phyloP scores from a whole-genome alignment of 2,329 filamentous ascomycete genomes.

The Aquanectria penicillioides region DNA sequence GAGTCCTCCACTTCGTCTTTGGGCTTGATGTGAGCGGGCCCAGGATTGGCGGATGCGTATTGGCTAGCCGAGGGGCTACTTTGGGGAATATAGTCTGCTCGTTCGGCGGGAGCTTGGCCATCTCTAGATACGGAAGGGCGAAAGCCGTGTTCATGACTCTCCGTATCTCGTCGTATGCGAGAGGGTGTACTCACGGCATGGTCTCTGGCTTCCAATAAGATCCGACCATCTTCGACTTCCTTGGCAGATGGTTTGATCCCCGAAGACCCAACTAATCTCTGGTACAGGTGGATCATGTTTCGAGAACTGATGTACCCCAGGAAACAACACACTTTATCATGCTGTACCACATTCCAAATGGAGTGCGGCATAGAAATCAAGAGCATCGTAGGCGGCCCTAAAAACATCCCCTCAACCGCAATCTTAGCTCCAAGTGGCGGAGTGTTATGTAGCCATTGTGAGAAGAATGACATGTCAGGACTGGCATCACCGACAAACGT shows the following conservation, averaged over 20 bases:
- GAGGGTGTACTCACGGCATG: constrained; percentile 50
- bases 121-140: constrained; percentile 39
- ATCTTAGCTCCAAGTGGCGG: constrained; percentile 67
- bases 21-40: constrained; percentile 38
- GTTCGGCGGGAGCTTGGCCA: constrained; percentile 33
- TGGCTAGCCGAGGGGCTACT: constrained; percentile 40
- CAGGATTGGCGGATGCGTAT: constrained; percentile 33
- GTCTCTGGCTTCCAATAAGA: constrained; percentile 64
- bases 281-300: constrained; percentile 73
- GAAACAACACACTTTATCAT: constrained; percentile 74
- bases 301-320: constrained; percentile 73
- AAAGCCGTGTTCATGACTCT: constrained; percentile 39
- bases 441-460: constrained; percentile 71
- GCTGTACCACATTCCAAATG: constrained; percentile 72
- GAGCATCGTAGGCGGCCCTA: constrained; percentile 73
- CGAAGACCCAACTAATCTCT: constrained; percentile 62
- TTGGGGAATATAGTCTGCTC: constrained; percentile 39
- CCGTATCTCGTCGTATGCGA: constrained; percentile 41
- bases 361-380: constrained; percentile 73
- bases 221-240: constrained; percentile 66
- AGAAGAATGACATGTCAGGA: constrained; percentile 72
- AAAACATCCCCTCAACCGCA: constrained; percentile 73
- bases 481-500: constrained; percentile 74
- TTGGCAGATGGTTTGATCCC: constrained; percentile 58
- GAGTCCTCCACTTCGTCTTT: constrained; percentile 64